These are phyloP conservation scores for Trichophyton verrucosum DNA, from an alignment of 2,329 filamentous ascomycete species.

Conservation along the genomic window DNA sequence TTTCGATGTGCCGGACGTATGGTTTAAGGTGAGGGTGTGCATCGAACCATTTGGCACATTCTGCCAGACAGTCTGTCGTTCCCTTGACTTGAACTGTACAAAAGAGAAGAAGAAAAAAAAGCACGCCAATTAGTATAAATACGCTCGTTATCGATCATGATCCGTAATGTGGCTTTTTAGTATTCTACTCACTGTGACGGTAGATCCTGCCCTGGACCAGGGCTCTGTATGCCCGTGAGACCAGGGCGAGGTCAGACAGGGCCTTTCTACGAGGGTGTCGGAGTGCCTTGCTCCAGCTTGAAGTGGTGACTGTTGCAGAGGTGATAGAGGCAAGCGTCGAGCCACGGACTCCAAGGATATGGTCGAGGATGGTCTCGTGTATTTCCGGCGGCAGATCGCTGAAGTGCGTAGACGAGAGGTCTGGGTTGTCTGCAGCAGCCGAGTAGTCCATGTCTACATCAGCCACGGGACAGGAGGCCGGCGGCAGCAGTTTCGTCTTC, in stretches of 20 bases:
- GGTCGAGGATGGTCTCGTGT: conserved; percentile 58
- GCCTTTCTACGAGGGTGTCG: conserved; percentile 56
- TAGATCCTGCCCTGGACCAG: conserved; percentile 62
- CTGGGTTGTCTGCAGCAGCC: neutral
- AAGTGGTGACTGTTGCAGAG: conserved; percentile 3
- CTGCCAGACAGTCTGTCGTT: conserved; percentile 49
- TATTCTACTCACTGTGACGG: conserved; percentile 42
- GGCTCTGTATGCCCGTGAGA: conserved; percentile 47
- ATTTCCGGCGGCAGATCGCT: conserved; percentile 53
- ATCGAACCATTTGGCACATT: conserved; percentile 50
- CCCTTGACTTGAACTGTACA: conserved; percentile 56
- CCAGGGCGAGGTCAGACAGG: conserved; percentile 53
- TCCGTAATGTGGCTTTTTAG: no score
- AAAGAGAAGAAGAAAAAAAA: neutral
- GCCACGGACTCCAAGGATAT: conserved; percentile 56
- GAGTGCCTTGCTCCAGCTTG: conserved; percentile 7
- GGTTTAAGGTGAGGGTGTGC: conserved; percentile 45
- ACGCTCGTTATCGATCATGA: neutral
- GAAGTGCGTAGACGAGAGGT: conserved; percentile 13
- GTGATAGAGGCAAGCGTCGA: conserved; percentile 28
- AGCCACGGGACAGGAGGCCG: neutral
- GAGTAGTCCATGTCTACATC: neutral
- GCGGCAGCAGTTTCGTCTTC: neutral
- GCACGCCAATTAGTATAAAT: neutral
- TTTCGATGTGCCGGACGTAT: conserved; percentile 60